Evolutionary conservation across 2,329 filamentous ascomycete genomes (phyloP).

Genomic region (Hirsutella minnesotensis): DNA sequence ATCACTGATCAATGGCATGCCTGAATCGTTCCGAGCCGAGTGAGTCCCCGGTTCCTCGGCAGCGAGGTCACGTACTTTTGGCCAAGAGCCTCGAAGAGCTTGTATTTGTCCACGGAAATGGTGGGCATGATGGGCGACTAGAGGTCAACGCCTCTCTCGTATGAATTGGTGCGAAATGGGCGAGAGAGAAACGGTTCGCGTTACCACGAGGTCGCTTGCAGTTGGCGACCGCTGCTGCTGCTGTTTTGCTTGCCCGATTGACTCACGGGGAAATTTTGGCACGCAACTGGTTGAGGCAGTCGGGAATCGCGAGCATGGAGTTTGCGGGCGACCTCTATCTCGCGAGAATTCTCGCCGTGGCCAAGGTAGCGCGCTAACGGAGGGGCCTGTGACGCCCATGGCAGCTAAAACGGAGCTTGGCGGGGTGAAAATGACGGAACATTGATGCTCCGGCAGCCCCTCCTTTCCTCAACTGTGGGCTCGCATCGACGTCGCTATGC

Average conservation of each 20-base stretch:
- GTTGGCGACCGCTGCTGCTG: too few relatives aligned
- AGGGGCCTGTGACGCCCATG: background rate
- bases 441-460: slow-evolving; percentile 16
- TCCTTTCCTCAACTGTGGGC: background rate
- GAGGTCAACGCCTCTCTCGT: slow-evolving; percentile 1
- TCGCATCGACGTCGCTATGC: too few relatives aligned
- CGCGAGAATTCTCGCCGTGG: background rate
- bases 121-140: slow-evolving; percentile 62
- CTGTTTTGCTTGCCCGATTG: background rate
- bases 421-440: slow-evolving; percentile 10
- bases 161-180: background rate
- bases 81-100: slow-evolving; percentile 85
- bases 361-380: background rate
- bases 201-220: too few relatives aligned
- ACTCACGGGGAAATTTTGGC: background rate
- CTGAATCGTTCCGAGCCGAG: too few relatives aligned
- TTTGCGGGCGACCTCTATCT: background rate
- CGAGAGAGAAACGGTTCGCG: too few relatives aligned
- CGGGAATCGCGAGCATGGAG: background rate
- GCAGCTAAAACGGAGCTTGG: too few relatives aligned
- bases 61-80: slow-evolving; percentile 48
- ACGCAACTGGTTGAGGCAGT: background rate
- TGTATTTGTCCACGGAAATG: slow-evolving; percentile 91
- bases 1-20: slow-evolving; percentile 8
- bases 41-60: background rate